Evolutionary conservation across 2,329 filamentous ascomycete species (phyloP).

Genomic region (Ceratocystis colombiana): DNA sequence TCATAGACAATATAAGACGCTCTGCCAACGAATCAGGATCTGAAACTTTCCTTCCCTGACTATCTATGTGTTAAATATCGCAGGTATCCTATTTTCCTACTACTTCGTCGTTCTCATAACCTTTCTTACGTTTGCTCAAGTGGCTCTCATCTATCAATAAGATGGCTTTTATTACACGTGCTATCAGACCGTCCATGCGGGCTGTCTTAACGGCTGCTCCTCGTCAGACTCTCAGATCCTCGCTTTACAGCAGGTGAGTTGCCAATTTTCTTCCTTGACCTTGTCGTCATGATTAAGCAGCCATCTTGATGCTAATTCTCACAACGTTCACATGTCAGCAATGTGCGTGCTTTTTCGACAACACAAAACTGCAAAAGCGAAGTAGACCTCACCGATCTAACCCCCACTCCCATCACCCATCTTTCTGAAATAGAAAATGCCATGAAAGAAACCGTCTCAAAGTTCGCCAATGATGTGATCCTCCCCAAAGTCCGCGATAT

Average conservation of each 20-base stretch:
- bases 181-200: constrained; percentile 21
- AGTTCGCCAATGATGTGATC: constrained; percentile 82
- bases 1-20: not conserved
- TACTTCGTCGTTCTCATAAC: not conserved
- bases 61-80: constrained; percentile 8
- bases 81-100: not conserved
- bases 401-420: constrained; percentile 86
- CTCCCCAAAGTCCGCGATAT: constrained; percentile 89
- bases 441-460: constrained; percentile 82
- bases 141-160: not conserved
- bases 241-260: constrained; percentile 9
- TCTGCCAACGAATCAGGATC: not conserved
- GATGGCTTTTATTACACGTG: constrained; percentile 25
- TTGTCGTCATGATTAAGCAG: not conserved
- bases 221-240: not conserved
- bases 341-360: constrained; percentile 47
- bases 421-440: constrained; percentile 80
- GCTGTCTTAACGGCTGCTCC: not conserved
- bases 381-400: constrained; percentile 61
- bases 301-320: constrained; percentile 11
- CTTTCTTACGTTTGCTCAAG: not conserved
- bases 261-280: not conserved
- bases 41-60: not conserved
- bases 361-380: constrained; percentile 46
- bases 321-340: constrained; percentile 28